phyloP scores from a whole-genome alignment of 2,329 filamentous ascomycete genomes.

The Alternaria gaisen region DNA sequence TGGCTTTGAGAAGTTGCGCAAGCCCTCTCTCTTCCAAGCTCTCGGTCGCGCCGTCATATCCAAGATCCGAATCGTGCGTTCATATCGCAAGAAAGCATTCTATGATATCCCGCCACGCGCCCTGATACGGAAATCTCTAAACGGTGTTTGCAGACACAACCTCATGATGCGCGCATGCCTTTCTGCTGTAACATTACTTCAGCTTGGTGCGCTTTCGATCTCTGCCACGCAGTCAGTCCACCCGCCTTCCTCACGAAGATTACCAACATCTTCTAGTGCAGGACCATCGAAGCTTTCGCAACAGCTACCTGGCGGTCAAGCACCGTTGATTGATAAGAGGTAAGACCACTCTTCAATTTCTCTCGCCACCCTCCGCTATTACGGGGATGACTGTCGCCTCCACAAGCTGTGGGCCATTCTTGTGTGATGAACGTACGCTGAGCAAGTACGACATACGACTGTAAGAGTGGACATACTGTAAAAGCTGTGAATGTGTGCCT shows the following conservation, averaged over 20 bases:
- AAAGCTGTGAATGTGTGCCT: neutral
- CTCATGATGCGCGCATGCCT: slow-evolving; percentile 1
- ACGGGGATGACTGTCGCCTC: neutral
- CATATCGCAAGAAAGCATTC: no score
- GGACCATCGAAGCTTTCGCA: slow-evolving; percentile 8
- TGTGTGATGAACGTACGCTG: neutral
- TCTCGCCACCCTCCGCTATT: neutral
- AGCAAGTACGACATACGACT: neutral
- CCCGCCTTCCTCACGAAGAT: neutral
- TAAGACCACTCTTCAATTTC: slow-evolving; percentile 11
- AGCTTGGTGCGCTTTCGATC: neutral
- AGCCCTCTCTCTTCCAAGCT: neutral
- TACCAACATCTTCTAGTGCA: neutral
- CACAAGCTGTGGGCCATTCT: neutral
- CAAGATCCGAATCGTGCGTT: neutral
- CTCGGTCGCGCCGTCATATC: neutral
- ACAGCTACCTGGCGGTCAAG: slow-evolving; percentile 18
- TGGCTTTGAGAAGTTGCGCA: neutral
- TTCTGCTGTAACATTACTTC: neutral
- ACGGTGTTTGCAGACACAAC: neutral
- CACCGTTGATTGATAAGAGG: slow-evolving; percentile 21
- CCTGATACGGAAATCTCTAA: neutral
- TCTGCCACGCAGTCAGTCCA: neutral
- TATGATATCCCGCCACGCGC: neutral
- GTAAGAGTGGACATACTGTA: neutral